A percentile compares a stretch with the other conserved stretches of the same genome.
These are phyloP conservation scores for Aspergillus panamensis DNA, from an alignment of 495 filamentous ascomycete genomes.

Conservation along the genomic window DNA sequence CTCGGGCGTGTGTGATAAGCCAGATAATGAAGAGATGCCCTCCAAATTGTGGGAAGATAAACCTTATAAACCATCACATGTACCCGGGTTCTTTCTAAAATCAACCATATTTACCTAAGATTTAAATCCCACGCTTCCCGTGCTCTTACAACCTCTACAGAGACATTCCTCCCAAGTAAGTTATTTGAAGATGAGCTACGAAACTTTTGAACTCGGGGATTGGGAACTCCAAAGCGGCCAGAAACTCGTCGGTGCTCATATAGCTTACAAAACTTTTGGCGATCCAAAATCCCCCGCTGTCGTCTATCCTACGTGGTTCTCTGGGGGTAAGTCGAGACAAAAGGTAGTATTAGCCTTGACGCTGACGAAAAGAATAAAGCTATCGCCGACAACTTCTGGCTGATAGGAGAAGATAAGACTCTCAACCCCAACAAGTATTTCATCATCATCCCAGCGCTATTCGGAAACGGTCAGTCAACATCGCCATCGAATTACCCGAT, in stretches of 20 bases:
- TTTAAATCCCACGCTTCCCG: too few species aligned
- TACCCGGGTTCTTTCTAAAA: neutral
- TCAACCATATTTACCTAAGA: too few species aligned
- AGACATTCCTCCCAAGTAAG: neutral
- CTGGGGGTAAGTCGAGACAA: conserved; percentile 45
- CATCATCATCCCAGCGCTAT: conserved; percentile 67
- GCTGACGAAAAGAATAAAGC: conserved; percentile 22
- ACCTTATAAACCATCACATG: neutral
- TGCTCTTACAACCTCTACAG: neutral
- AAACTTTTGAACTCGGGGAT: conserved; percentile 56
- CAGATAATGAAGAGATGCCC: neutral
- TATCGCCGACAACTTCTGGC: conserved; percentile 63
- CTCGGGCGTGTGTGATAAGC: neutral
- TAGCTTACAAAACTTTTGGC: conserved; percentile 72
- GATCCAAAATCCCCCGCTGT: conserved; percentile 58
- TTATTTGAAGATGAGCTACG: conserved; percentile 37
- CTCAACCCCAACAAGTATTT: conserved; percentile 61
- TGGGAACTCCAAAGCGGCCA: conserved; percentile 60
- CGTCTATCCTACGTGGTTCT: conserved; percentile 71
- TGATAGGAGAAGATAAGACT: conserved; percentile 59
- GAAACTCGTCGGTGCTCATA: conserved; percentile 51
- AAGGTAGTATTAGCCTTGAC: neutral
- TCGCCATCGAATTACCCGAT: conserved; percentile 62
- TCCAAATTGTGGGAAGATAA: neutral
- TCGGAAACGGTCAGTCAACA: conserved; percentile 69